A percentile compares a stretch with the other conserved stretches of the same genome.
Conservation (phyloP, 176 grass and related monocot genomes). For the Musa troglodytarum region DNA sequence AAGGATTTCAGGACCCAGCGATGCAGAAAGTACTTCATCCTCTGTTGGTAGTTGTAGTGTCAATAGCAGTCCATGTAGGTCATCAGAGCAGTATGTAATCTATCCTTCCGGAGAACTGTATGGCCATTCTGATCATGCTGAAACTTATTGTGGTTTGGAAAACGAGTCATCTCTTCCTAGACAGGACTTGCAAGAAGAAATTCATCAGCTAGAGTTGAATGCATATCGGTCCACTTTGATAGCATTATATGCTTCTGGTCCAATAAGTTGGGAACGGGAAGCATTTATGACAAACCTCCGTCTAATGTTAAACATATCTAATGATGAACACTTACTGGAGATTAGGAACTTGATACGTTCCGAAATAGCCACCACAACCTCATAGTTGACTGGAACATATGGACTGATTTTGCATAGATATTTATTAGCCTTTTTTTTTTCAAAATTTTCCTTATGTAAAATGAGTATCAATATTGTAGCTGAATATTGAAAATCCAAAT, state of each 20-base stretch:
- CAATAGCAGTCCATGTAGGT: slow-evolving; percentile 30
- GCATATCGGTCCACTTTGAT: slow-evolving; percentile 77
- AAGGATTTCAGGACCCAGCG: slow-evolving; percentile 14
- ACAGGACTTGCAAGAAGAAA: slow-evolving; percentile 27
- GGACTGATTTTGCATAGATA: neutral
- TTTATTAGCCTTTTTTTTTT: no score
- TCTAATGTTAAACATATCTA: slow-evolving; percentile 79
- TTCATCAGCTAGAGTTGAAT: slow-evolving; percentile 75
- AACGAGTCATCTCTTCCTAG: slow-evolving; percentile 32
- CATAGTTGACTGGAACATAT: neutral
- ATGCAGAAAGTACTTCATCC: slow-evolving; percentile 45
- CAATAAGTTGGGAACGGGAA: slow-evolving; percentile 92
- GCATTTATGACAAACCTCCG: slow-evolving; percentile 83
- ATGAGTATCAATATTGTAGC: no score
- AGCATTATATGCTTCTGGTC: slow-evolving; percentile 66
- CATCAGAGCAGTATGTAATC: neutral
- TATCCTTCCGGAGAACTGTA: slow-evolving; percentile 17
- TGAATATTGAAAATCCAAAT: no score
- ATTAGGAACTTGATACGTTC: slow-evolving; percentile 50
- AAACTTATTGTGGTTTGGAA: slow-evolving; percentile 44
- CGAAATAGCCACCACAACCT: neutral
- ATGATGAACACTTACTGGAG: slow-evolving; percentile 75
- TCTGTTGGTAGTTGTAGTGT: slow-evolving; percentile 81
- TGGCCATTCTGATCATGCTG: slow-evolving; percentile 37
- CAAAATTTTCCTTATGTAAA: no score